These are phyloP conservation scores for Chrysoporthe austroafricana DNA, from an alignment of 2,329 filamentous ascomycete genomes.

Conservation along the genomic window DNA sequence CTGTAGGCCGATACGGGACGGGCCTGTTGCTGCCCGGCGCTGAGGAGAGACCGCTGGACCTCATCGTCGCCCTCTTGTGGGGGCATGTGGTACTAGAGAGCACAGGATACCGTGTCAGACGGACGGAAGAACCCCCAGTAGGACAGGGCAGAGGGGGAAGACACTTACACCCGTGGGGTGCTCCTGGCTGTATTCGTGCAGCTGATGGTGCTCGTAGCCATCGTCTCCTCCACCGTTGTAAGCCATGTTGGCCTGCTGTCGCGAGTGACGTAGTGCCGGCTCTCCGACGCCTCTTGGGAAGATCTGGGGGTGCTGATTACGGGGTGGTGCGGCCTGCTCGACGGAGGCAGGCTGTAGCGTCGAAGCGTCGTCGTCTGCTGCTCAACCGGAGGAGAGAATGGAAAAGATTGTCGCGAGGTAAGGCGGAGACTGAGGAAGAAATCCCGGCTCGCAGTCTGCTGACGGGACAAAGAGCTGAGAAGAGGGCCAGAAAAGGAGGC, in stretches of 20 bases:
- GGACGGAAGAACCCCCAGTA: not conserved
- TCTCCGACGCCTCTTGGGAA: not conserved
- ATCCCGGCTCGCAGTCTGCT: not conserved
- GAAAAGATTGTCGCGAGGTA: not conserved
- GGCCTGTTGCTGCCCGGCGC: conserved; percentile 61
- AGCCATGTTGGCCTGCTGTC: conserved; percentile 53
- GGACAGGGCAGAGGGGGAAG: conserved; percentile 2
- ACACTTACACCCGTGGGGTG: conserved; percentile 38
- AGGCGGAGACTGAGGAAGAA: not conserved
- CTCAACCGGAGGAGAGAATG: not conserved
- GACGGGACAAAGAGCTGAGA: conserved; percentile 11
- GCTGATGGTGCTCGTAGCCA: conserved; percentile 65
- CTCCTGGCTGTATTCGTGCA: conserved; percentile 66
- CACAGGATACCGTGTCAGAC: conserved; percentile 18
- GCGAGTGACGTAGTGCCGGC: conserved; percentile 11
- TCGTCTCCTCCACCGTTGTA: conserved; percentile 64
- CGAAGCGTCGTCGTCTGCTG: not conserved
- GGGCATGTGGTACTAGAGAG: conserved; percentile 59
- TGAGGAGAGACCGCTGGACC: conserved; percentile 60
- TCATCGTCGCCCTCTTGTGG: conserved; percentile 64
- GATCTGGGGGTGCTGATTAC: not conserved
- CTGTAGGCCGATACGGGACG: conserved; percentile 78
- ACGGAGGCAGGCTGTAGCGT: not conserved
- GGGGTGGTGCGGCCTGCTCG: conserved; percentile 2
- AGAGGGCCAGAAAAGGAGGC: conserved; percentile 10